Base-by-base conservation (phyloP, 495 filamentous ascomycete genomes). In the Hypoxylon intermedium region DNA sequence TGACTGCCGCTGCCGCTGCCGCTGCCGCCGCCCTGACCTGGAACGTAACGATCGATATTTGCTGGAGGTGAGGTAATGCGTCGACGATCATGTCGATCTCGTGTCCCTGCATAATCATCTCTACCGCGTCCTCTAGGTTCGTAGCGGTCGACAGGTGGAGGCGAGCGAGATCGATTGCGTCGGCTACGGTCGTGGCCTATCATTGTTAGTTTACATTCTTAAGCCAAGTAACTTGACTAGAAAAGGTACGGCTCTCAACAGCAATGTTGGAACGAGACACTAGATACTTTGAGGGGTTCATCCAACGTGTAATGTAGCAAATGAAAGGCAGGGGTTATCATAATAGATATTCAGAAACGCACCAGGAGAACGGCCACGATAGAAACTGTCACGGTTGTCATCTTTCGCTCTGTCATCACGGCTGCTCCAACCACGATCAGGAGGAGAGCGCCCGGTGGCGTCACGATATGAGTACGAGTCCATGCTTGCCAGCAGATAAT, bases 41-140 rank as follows among this genome's bases (percentile, higher is more conserved):
- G 94, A 19, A 98, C 89, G 73, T 99, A 99, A 43, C 95, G 89
- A 74, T 99, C 94, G 59, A 98, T 98, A 34, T 91, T 87, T 15
- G 85, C 84, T 6, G 85, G 85, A 72, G 83, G 68, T 71, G 89
- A 77, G 40, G 55, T 70, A 19, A 79, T 74, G 42, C 91, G 87
- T 33, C 84, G 78, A 19, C 72, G 65, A 36, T 79, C 79, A 47
- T 76, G 76, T 33, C 77, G 72, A 40, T 79, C 87, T 41, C 91
- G 85, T n/a, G 75, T 63, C 20, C 82, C 79, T 40, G 77, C 77
- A 70, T 87, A 83, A 50, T 91, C 87, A 58, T 96, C 91, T 34
- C 90, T 85, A 55, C 74, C 74, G 44, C 89, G 82, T 24, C 77
- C 79, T 34, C 84, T 78, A 33, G 89, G 86, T 65, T 90, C 86